Percentiles rank a stretch among this genome's conserved stretches.
phyloP scores from a whole-genome alignment of 176 grass and related monocot genomes.

The Dendrocalamus sinicus region DNA sequence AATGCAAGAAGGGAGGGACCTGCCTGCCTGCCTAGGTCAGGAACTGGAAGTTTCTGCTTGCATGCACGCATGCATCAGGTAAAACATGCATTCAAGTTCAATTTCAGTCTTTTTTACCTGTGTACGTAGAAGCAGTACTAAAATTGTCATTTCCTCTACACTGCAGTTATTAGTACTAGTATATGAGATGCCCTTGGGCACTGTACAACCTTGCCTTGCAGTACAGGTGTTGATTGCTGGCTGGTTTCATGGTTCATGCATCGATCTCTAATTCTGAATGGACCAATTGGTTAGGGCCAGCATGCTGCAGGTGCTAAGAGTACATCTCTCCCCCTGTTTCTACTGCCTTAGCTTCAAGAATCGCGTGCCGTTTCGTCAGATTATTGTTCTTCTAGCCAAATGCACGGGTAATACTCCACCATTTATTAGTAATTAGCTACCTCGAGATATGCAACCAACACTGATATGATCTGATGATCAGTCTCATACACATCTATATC shows the following conservation, averaged over 20 bases:
- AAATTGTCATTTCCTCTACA: neutral
- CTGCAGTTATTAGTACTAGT: neutral
- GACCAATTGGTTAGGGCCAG: neutral
- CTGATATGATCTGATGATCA: too few relatives aligned
- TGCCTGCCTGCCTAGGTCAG: constrained; percentile 35
- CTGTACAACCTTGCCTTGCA: neutral
- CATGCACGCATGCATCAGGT: neutral
- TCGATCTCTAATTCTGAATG: neutral
- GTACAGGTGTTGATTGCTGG: neutral
- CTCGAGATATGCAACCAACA: neutral
- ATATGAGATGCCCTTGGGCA: neutral
- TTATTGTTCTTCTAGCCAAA: neutral
- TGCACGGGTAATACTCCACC: too few relatives aligned
- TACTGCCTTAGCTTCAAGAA: neutral
- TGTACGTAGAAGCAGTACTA: neutral
- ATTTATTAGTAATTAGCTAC: neutral
- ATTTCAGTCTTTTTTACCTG: too few relatives aligned
- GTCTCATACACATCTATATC: too few relatives aligned
- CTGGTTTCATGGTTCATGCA: neutral
- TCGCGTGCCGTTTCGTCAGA: neutral
- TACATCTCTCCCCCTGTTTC: neutral
- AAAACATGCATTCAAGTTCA: neutral
- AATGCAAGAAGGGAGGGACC: neutral
- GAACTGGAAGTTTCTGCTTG: constrained; percentile 29
- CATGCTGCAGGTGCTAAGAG: neutral